Conservation (phyloP, 1,139 yeast species). For the Lodderomyces orthopsilosis region DNA sequence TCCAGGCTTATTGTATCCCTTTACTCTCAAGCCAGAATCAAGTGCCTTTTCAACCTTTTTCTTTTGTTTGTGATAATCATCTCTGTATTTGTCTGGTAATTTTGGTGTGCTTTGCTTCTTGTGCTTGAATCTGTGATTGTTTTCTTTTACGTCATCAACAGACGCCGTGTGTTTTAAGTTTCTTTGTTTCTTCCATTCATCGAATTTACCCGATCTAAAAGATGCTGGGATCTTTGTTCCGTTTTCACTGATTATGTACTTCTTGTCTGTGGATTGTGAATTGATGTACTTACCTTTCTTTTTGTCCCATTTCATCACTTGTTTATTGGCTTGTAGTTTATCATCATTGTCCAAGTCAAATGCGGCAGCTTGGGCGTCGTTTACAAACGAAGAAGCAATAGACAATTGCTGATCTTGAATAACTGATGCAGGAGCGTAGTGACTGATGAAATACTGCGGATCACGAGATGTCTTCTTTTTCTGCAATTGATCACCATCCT, state of each 20-base stretch:
- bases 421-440: slow-evolving; percentile 79
- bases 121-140: slow-evolving; percentile 63
- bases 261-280: slow-evolving; percentile 74
- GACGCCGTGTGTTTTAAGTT: slow-evolving; percentile 44
- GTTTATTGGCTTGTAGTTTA: slow-evolving; percentile 58
- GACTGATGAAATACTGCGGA: slow-evolving; percentile 81
- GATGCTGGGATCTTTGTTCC: slow-evolving; percentile 94
- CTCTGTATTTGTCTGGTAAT: slow-evolving; percentile 84
- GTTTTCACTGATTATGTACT: slow-evolving; percentile 89
- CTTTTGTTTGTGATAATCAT: slow-evolving; percentile 81
- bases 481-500: slow-evolving; percentile 55
- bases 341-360: slow-evolving; percentile 87
- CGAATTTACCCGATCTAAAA: slow-evolving; percentile 86
- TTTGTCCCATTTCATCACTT: slow-evolving; percentile 88
- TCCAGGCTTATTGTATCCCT: slow-evolving; percentile 60
- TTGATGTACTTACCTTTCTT: slow-evolving; percentile 90
- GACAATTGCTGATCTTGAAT: slow-evolving; percentile 82
- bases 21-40: slow-evolving; percentile 70
- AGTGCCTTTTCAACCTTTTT: slow-evolving; percentile 79
- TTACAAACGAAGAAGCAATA: slow-evolving; percentile 65
- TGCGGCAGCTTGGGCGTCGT: slow-evolving; percentile 79
- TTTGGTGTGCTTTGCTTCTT: slow-evolving; percentile 77
- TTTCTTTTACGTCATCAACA: slow-evolving; percentile 21
- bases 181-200: slow-evolving; percentile 81
- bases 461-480: slow-evolving; percentile 59